Conservation (phyloP, 2,329 filamentous ascomycete species). For the Penicillium fuscoglaucum region DNA sequence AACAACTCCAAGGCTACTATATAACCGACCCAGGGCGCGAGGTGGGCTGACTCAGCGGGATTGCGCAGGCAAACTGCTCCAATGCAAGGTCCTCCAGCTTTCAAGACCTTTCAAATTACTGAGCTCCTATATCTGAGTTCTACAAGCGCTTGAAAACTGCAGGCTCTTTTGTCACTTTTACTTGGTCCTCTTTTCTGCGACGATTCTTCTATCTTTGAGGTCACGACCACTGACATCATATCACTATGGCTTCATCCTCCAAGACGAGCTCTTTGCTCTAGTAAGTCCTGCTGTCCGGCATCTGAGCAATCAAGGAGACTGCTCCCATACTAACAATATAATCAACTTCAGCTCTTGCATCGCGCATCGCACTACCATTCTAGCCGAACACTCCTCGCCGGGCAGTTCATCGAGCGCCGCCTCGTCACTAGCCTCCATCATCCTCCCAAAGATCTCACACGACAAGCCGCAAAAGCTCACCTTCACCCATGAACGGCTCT, state of each 20-base stretch:
- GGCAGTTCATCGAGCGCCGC: slow-evolving; percentile 80
- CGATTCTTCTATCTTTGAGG: neutral
- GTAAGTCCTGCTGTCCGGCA: slow-evolving; percentile 52
- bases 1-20: too few species aligned
- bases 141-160: neutral
- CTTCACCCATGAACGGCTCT: slow-evolving; percentile 86
- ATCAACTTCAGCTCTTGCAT: slow-evolving; percentile 72
- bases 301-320: neutral
- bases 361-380: slow-evolving; percentile 88
- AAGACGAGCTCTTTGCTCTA: slow-evolving; percentile 70
- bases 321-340: slow-evolving; percentile 4
- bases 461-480: slow-evolving; percentile 79
- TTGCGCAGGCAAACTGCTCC: neutral
- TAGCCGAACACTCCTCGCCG: slow-evolving; percentile 86
- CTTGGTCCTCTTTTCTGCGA: neutral
- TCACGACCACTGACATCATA: slow-evolving; percentile 6
- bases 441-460: slow-evolving; percentile 94
- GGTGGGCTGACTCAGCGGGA: neutral
- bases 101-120: neutral
- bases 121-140: neutral
- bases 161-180: neutral
- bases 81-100: neutral
- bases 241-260: slow-evolving; percentile 69
- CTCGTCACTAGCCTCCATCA: slow-evolving; percentile 84
- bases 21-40: neutral